Evolutionary conservation across 768 basidiomycete genomes (phyloP), one percentile per base, ranked within the genome.

Genomic region (Amanita jacksonii): DNA sequence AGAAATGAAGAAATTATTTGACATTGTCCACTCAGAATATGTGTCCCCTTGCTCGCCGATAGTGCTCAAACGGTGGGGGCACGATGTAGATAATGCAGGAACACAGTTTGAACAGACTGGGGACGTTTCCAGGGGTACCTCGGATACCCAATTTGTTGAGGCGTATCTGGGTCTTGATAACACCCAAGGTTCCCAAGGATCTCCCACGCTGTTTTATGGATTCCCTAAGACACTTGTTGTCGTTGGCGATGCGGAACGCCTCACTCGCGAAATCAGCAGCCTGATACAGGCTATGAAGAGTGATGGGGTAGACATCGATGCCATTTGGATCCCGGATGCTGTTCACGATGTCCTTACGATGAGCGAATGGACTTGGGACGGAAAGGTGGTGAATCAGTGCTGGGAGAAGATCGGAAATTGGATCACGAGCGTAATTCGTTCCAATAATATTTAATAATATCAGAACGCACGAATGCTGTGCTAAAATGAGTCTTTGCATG

Each of bases 201-300:
- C 66, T 41, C 57, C 63, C 18, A 61, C 58, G 28, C 59, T 76
- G 13, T 74, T 76, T 52, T 63, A 58, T 19, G 62, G 58, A 23
- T 76, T 75, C 46, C 70, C 74, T 25, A 60, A 56, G 35, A 57
- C 67, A 18, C 57, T 72, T 34, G 58, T 75, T 39, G 64, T 73
- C 16, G 62, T 69, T 24, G 74, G 74, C 3, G 70, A 73, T 48
- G 72, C 71, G 30, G 74, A 76, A 59, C 59, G 73, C 46, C 58
- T 74, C 20, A 71, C 71, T 50, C 57, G 64, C 23, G 73, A 76
- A 54, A 69, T 74, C 16, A 56, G 58, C 41, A 65, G 62, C 48
- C 57, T 74, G 34, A 58, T 63, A 28, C 44, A 48, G 22, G 67
- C 66, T 13, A 68, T 68, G 68, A 44, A 57, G 46, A 55, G 56